Base-by-base conservation (phyloP, 2,329 filamentous ascomycete species). In the Cercospora berteroae region DNA sequence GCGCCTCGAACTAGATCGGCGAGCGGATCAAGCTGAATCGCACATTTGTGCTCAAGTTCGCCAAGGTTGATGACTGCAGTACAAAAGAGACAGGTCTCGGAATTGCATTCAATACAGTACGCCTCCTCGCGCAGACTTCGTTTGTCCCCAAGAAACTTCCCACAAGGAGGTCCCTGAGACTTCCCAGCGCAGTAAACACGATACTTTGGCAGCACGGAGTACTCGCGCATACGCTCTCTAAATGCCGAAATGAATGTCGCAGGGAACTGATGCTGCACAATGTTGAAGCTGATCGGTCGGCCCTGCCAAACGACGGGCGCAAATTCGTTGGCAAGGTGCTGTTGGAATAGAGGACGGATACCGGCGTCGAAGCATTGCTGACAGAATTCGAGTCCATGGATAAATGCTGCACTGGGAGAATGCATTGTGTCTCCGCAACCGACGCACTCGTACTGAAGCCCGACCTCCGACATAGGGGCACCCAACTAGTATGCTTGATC, bases 341-440 rank as follows among this genome's bases (percentile, higher is more conserved):
- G 31, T 29, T 66, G 27, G 23, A 66, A 66, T n/a, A 56, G 27
- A n/a, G 64, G 64, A 27, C 64, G 64, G n/a, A 66, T 42, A 2
- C 57, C 57, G 16, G 4, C 10, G 12, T 66, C 58, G 57, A 66
- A 66, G 33, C 64, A 66, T 39, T 23, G 18, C 25, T 61, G 64
- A 33, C 64, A 66, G 44, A 39, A 31, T 36, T 31, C 48, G 48
- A 55, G 48, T 55, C 48, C 48, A n/a, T 55, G 48, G 23, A 55
- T 27, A 0, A n/a, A 1, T 55, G 48, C 23, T 55, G 48, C 48
- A 12, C 48, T 27, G 1, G 48, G 48, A 7, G 5, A 12, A 5
- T 1, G 48, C 48, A 55, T n/a, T 1, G 48, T 27, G 48, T 55
- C 48, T 16, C 48, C 48, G 13, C 48, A 55, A 4, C 23, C 48